Base-by-base conservation (phyloP, 305 asterid genomes). In the Solanum hybrid region DNA sequence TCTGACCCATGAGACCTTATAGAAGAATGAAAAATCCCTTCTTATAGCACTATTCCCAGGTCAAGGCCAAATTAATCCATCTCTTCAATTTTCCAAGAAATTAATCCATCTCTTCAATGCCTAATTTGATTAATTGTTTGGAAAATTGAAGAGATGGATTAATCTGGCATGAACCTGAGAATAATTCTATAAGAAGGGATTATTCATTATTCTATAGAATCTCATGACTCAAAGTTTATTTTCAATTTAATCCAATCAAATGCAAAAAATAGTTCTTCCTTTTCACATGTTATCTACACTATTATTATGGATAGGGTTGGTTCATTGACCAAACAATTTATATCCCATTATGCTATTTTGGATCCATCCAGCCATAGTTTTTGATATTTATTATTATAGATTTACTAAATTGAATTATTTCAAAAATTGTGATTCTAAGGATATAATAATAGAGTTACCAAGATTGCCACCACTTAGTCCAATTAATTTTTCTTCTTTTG, bases 251-350 rank as follows among this genome's bases (percentile, higher is more conserved):
- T 60, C 26, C 4, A 60, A 60, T 60, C 26, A 60, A 60, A 60
- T n/a, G 66, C 87, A 13, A 19, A 24, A 35, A 81, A 24, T 15
- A 66, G 72, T 38, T 7, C 29, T 6, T 64, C 80, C 2, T 22
- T 88, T 37, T 19, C 66, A 36, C 4, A 60, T 60, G 71, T 60
- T 11, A 60, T 19, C 71, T 60, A 60, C 26, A 60, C 71, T 60
- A 3, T 60, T 42, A 42, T 42, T 42, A 42, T 42, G 17, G 56
- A 42, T 42, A 78, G 87, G 90, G 87, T 12, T 64, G 64, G 79
- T 24, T 60, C 11, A 64, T 34, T 86, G 7, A 95, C 95, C 6
- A 91, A 91, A 19, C 4, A 78, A 94, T 86, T 11, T 13, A 81
- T 86, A 35, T 95, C 36, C 93, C 93, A 6, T 72, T n/a, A 66